phyloP scores from a whole-genome alignment of 2,329 filamentous ascomycete genomes.

The Podosphaera fusca region DNA sequence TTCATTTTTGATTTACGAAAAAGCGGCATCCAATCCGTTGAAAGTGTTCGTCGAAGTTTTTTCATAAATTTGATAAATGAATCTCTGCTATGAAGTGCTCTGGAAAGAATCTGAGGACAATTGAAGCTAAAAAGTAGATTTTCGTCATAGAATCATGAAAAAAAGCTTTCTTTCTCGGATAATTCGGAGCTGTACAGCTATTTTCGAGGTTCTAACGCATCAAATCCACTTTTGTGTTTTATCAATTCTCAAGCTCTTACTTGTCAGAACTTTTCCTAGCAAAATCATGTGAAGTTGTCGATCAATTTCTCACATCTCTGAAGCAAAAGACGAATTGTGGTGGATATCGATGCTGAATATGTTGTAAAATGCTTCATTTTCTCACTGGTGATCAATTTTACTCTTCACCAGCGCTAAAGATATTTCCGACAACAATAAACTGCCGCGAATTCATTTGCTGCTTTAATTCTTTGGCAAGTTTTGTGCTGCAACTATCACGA shows the following conservation, averaged over 20 bases:
- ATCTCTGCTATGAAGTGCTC: no score
- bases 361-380: background rate
- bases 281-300: background rate
- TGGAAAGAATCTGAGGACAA: no score
- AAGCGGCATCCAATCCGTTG: no score
- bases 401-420: background rate
- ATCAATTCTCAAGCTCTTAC: background rate
- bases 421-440: background rate
- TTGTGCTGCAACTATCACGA: slow-evolving; percentile 26
- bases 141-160: no score
- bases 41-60: no score
- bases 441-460: background rate
- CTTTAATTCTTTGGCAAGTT: background rate
- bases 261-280: background rate
- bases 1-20: no score
- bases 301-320: background rate
- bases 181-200: background rate
- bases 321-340: background rate
- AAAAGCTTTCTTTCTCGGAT: no score
- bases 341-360: background rate
- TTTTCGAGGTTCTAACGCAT: background rate
- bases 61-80: no score
- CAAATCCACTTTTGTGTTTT: background rate
- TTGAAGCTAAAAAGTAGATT: no score
- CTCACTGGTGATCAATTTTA: background rate